Evolutionary conservation across 140 eudicot species (phyloP).

Genomic region (Flaveria floridana): DNA sequence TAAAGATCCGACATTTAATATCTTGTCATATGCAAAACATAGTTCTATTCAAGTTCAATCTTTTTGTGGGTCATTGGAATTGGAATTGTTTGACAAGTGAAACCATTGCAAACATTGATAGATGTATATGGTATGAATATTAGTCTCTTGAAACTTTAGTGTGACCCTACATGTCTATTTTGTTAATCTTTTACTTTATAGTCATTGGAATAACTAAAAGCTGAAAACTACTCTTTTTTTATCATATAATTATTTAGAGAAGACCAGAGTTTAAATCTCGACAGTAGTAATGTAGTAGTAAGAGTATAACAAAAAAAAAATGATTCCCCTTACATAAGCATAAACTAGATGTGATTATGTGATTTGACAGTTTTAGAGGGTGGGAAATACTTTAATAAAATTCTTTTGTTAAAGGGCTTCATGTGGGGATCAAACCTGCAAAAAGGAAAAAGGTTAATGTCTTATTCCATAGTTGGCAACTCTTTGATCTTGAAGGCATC

Average conservation of each 20-base stretch:
- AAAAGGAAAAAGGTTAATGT: too few relatives aligned
- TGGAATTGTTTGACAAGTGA: conserved; percentile 10
- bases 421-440: too few relatives aligned
- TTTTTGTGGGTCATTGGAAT: conserved; percentile 12
- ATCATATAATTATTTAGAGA: not conserved
- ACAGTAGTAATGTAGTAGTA: too few relatives aligned
- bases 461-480: too few relatives aligned
- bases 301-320: too few relatives aligned
- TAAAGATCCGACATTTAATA: conserved; percentile 31
- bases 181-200: not conserved
- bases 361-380: too few relatives aligned
- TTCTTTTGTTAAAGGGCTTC: too few relatives aligned
- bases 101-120: not conserved
- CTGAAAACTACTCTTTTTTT: not conserved
- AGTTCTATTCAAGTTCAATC: conserved; percentile 29
- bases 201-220: not conserved
- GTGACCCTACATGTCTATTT: conserved; percentile 16
- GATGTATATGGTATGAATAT: not conserved
- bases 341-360: too few relatives aligned
- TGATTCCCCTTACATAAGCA: too few relatives aligned
- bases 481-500: too few relatives aligned
- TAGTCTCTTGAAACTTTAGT: conserved; percentile 12
- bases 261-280: too few relatives aligned
- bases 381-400: too few relatives aligned
- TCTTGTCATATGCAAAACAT: conserved; percentile 29